Evolutionary conservation across 768 basidiomycete genomes (phyloP).

Genomic region (Mrakia frigida): DNA sequence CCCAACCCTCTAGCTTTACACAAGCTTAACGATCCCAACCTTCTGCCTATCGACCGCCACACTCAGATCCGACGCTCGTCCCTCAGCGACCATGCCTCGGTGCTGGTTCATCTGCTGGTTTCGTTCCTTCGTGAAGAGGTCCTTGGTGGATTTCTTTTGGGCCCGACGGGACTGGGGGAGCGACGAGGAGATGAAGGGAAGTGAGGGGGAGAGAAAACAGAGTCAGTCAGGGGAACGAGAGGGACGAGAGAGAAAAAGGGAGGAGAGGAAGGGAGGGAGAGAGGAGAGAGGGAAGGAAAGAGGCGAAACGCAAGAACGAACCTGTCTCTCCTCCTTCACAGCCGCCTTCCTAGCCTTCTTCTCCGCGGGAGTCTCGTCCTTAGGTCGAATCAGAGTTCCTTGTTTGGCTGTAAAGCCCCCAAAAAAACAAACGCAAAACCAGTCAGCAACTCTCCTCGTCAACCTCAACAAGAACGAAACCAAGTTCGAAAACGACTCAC

Average conservation of each 20-base stretch:
- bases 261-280: not conserved
- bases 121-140: constrained; percentile 46
- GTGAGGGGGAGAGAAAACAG: not conserved
- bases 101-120: constrained; percentile 45
- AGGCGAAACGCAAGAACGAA: constrained; percentile 29
- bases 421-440: not conserved
- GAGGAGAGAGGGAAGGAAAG: not conserved
- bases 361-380: constrained; percentile 60
- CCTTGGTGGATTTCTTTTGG: constrained; percentile 49
- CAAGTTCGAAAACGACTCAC: not conserved
- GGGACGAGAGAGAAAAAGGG: not conserved
- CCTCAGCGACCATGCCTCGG: constrained; percentile 41
- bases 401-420: constrained; percentile 37
- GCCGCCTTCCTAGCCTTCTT: constrained; percentile 48
- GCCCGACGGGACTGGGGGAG: constrained; percentile 42
- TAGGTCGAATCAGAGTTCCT: constrained; percentile 62
- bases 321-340: constrained; percentile 48
- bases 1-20: too few species aligned
- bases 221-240: not conserved
- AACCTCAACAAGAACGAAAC: not conserved
- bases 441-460: too few species aligned
- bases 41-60: constrained; percentile 31
- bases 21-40: constrained; percentile 23
- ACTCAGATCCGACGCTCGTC: constrained; percentile 42
- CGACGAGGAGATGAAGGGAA: not conserved